Conservation (phyloP, 495 filamentous ascomycete genomes). For the Cercophora scortea region DNA sequence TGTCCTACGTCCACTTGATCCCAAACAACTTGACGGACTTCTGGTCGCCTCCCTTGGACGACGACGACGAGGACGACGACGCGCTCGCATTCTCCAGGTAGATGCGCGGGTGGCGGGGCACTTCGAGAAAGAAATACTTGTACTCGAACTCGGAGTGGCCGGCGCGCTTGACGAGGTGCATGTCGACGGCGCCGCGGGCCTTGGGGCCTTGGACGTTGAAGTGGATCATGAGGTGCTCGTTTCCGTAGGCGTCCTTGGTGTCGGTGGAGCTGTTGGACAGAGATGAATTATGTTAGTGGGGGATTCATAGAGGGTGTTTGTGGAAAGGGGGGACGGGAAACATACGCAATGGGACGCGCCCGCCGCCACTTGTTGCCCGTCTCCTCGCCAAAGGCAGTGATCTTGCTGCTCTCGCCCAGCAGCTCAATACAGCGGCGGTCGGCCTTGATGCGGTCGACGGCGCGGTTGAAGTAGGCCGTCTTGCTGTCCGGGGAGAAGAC, state of each 20-base stretch:
- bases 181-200: constrained; percentile 61
- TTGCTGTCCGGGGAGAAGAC: constrained; percentile 81
- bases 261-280: constrained; percentile 49
- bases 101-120: constrained; percentile 50
- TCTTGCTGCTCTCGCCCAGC: constrained; percentile 69
- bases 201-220: constrained; percentile 81
- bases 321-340: neutral
- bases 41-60: constrained; percentile 23
- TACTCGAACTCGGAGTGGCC: constrained; percentile 67
- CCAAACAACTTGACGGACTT: constrained; percentile 54
- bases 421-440: constrained; percentile 62
- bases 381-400: constrained; percentile 77
- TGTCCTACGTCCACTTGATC: constrained; percentile 17
- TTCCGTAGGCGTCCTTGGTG: constrained; percentile 63
- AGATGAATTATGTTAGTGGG: too few relatives aligned
- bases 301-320: too few relatives aligned
- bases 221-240: constrained; percentile 76
- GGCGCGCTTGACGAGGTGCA: constrained; percentile 63
- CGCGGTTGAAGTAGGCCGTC: constrained; percentile 81
- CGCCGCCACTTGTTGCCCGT: constrained; percentile 76
- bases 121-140: constrained; percentile 71
- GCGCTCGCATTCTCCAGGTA: constrained; percentile 54
- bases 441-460: constrained; percentile 68
- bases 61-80: neutral
- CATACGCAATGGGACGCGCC: constrained; percentile 77